These are phyloP conservation scores for Podaxis sp. DNA, from an alignment of 768 basidiomycete genomes.

Conservation along the genomic window DNA sequence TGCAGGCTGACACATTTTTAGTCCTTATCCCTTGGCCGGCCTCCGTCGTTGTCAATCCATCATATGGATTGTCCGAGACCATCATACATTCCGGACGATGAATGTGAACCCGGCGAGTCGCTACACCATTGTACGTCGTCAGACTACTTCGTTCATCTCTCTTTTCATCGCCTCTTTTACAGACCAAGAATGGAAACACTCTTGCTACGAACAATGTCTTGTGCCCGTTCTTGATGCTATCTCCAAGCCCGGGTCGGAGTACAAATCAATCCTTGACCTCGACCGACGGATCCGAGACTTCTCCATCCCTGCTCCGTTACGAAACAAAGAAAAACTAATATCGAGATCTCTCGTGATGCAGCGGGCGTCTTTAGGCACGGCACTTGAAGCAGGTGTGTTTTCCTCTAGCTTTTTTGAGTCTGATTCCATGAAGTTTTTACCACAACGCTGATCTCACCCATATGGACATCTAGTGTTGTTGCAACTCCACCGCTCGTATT, in stretches of 20 bases:
- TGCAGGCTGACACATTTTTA: constrained; percentile 19
- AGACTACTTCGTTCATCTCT: neutral
- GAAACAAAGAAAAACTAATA: constrained; percentile 35
- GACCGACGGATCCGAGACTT: constrained; percentile 65
- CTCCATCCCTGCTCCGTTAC: constrained; percentile 48
- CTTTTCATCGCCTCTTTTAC: constrained; percentile 8
- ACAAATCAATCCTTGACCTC: constrained; percentile 50
- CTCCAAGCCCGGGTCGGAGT: constrained; percentile 52
- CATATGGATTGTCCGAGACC: constrained; percentile 60
- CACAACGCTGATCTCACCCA: constrained; percentile 4
- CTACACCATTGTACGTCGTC: constrained; percentile 41
- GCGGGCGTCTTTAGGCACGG: constrained; percentile 55
- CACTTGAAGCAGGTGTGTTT: constrained; percentile 58
- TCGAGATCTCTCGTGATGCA: constrained; percentile 56
- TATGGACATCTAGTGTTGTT: constrained; percentile 48
- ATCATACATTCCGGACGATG: constrained; percentile 42
- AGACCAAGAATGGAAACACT: constrained; percentile 76
- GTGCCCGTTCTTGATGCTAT: constrained; percentile 60
- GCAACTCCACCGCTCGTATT: constrained; percentile 67
- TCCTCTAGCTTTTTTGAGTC: neutral
- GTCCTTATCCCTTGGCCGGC: constrained; percentile 67
- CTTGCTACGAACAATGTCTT: constrained; percentile 58
- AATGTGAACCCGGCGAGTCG: constrained; percentile 35
- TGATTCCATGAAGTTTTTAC: neutral
- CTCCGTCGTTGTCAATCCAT: constrained; percentile 61